Evolutionary conservation across 495 filamentous ascomycete species (phyloP).

Genomic region (Cryomyces minteri): DNA sequence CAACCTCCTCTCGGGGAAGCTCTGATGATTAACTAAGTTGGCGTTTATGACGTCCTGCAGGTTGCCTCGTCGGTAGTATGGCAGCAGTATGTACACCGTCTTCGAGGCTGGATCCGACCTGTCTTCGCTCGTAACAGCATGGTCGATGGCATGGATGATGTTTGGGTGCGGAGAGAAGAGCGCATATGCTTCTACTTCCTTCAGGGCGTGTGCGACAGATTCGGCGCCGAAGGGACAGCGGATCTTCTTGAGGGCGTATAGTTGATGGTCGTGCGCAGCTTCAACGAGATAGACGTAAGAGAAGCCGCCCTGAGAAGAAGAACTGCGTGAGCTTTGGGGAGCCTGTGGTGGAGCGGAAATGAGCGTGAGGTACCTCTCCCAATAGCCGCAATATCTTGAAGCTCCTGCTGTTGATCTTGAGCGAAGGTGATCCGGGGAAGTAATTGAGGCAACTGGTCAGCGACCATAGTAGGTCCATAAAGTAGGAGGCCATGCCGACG

Average conservation of each 20-base stretch:
- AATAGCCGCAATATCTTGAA: conserved; percentile 90
- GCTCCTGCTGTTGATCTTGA: conserved; percentile 86
- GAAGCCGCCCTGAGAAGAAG: conserved; percentile 57
- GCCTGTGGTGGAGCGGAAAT: too few relatives aligned
- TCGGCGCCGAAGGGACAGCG: conserved; percentile 94
- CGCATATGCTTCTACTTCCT: conserved; percentile 91
- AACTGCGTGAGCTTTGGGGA: too few relatives aligned
- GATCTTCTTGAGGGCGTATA: conserved; percentile 96
- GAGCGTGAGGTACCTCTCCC: conserved; percentile 45
- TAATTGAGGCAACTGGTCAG: conserved; percentile 88
- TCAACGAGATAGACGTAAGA: conserved; percentile 97
- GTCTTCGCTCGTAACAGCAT: conserved; percentile 42
- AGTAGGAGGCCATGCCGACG: conserved; percentile 22
- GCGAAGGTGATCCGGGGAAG: conserved; percentile 78
- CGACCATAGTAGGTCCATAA: conserved; percentile 77
- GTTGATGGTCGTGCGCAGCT: conserved; percentile 57
- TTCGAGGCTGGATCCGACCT: conserved; percentile 49
- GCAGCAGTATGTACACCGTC: conserved; percentile 89
- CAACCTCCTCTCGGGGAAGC: conserved; percentile 71
- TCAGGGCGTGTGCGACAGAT: conserved; percentile 81
- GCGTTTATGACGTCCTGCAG: conserved; percentile 97
- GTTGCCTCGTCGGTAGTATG: conserved; percentile 88
- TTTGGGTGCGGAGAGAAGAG: conserved; percentile 66
- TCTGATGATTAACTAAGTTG: conserved; percentile 91
- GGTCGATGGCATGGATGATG: conserved; percentile 84